These are phyloP conservation scores for Trichoderma sp. DNA, from an alignment of 2,329 filamentous ascomycete species.

Conservation along the genomic window DNA sequence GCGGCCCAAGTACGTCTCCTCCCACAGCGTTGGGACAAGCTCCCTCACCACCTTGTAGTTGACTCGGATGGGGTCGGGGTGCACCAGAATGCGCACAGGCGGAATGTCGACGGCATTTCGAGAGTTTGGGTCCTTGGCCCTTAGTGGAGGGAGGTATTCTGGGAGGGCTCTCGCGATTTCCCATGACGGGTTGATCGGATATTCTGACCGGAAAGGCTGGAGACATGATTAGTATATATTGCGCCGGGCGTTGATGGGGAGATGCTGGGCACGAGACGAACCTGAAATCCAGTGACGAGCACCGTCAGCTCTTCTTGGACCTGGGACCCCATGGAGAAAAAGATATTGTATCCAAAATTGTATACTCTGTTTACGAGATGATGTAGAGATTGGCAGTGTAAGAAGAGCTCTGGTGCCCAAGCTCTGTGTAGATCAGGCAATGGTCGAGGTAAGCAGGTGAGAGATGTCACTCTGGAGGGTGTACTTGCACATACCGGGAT, in stretches of 20 bases:
- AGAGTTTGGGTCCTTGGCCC: constrained; percentile 40
- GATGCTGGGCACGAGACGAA: constrained; percentile 28
- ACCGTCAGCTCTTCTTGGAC: constrained; percentile 53
- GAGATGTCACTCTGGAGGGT: not conserved
- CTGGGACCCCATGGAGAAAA: constrained; percentile 36
- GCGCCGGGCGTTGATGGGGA: not conserved
- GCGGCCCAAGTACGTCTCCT: constrained; percentile 33
- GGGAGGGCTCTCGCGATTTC: constrained; percentile 72
- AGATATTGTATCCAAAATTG: not conserved
- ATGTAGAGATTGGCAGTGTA: not conserved
- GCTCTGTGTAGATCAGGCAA: not conserved
- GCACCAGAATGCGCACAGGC: constrained; percentile 61
- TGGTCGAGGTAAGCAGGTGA: not conserved
- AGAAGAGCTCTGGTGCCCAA: not conserved
- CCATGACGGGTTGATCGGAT: constrained; percentile 76
- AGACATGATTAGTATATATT: not conserved
- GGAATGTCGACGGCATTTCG: constrained; percentile 33
- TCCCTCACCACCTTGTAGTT: constrained; percentile 65
- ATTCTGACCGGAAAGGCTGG: constrained; percentile 72
- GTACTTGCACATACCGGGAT: not conserved
- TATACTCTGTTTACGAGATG: not conserved
- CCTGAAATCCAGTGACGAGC: constrained; percentile 61
- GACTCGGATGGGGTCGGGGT: constrained; percentile 67
- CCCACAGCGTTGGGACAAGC: constrained; percentile 63
- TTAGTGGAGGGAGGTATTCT: constrained; percentile 54